Base-by-base conservation (phyloP, 495 filamentous ascomycete genomes). In the Trichoderma parareesei region DNA sequence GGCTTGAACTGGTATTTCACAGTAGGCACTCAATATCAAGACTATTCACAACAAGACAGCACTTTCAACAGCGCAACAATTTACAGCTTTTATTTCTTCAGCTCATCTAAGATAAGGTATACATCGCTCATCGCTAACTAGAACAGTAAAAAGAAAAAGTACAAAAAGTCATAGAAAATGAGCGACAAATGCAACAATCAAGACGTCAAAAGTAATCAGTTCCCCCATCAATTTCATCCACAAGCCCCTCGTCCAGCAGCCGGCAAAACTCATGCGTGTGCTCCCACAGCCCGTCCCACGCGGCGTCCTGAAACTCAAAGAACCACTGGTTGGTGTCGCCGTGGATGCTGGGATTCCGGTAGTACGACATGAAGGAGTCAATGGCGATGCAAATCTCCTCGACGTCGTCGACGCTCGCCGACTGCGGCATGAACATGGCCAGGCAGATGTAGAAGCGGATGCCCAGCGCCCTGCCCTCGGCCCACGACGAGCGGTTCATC, bases 371-470 rank as follows among this genome's bases (percentile, higher is more conserved):
- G 33, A 57, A 57, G 27, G 6, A 6, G 4, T 33, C 9, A 3
- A 57, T 57, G 20, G 53, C 53, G 9, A 10, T 11, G 27, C 53
- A 57, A 10, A 57, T 57, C 2, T 57, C 27, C 9, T 9, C 9
- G 11, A 57, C 9, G 5, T 57, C 53, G 53, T 37, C 27, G 11
- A 13, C 6, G 33, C 14, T 33, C 9, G 11, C 53, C 0, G 9
- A n/a, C 6, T 18, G 3, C 53, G 53, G 53, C 53, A 57, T 57
- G 27, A 13, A 35, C 27, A 35, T 57, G 53, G 53, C 53, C 20
- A 57, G 53, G 11, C 20, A 35, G 27, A 57, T 11, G 53, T 57
- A 57, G 53, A 57, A 57, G 53, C 53, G 53, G 14, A 57, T 57
- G 3, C 53, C 53, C 7, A 57, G 33, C 11, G 27, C 53, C 27